Evolutionary conservation across 1,284 basidiomycete species (phyloP), one percentile per base, ranked within the genome.

Genomic region (Ustilago curta): DNA sequence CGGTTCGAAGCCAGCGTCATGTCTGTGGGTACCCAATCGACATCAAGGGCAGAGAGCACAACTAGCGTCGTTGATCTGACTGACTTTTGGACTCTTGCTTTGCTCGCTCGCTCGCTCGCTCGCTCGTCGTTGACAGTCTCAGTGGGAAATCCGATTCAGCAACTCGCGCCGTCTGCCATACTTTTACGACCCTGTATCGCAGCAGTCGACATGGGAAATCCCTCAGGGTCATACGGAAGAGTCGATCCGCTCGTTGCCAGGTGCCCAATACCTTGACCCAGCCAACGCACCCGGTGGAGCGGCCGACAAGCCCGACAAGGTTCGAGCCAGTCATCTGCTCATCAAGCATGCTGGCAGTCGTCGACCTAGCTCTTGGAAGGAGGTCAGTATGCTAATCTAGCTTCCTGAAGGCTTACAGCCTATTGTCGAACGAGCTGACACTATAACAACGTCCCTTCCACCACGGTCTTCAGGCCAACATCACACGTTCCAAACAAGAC

Each of bases 311-410:
- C 59, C 47, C 25, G 88, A 87, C 16, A 89, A 93, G 85, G 93
- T 97, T 35, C 90, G 94, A 62, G 96, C 95, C 12, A 95, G 93
- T 84, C 97, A 99, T 87, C 87, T 99, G 71, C 87, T 99, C 59
- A 91, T 97, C 77, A 99, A 99, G 87, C 95, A 98, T 86, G 87
- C 87, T 27, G 93, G 89, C 14, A 95, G 93, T 84, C 88, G 97
- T 64, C 88, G 95, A 55, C 93, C 97, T 6, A 90, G 91, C 58
- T 83, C 80, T 44, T 84, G 81, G 79, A 81, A 80, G 51, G 80
- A 85, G 70, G 82, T 79, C n/a, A n/a, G n/a, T n/a, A n/a, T n/a
- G n/a, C n/a, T n/a, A n/a, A n/a, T n/a, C n/a, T n/a, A n/a, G n/a
- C n/a, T n/a, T n/a, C n/a, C n/a, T n/a, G n/a, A n/a, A n/a, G n/a